Base-by-base conservation (phyloP, 495 filamentous ascomycete genomes). In the Mytilinidion resinicola region DNA sequence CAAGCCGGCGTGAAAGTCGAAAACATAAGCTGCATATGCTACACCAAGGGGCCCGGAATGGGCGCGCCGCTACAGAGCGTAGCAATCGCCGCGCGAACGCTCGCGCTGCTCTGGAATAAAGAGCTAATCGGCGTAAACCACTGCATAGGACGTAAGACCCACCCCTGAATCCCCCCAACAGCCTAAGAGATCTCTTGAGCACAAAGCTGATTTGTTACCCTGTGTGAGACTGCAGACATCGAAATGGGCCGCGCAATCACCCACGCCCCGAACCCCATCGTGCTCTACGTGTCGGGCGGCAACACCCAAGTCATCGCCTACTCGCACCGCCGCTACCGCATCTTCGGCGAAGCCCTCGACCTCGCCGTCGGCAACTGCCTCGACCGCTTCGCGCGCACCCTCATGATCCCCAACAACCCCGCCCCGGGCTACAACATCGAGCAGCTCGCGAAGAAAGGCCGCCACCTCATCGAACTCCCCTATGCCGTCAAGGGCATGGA, bases 401-500 rank as follows among this genome's bases (percentile, higher is more conserved):
- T 98, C 25, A 77, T 80, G 57, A 97, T 98, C 67, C 84, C 86
- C 64, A 98, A 98, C 67, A 95, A 98, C 72, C 93, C 93, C 0
- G 91, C 91, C 8, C 93, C 93, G 0, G 93, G 93, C 39, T 96
- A 96, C 69, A 98, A 98, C 70, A 96, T 98, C 67, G 93, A 98
- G 77, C 88, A 96, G 75, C 78, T 96, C 30, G 93, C 93, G 11
- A 96, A 96, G 73, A 75, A 82, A 58, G 88, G 72, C 8, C 79
- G 78, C 48, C 73, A 82, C 50, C 73, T 97, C 36, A 74, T 97
- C 7, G 93, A 97, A 58, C 77, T 98, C 33, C 95, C 93, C 3
- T 98, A 98, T 67, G 83, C 90, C 14, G 93, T 98, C 35, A 98
- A 98, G 68, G 93, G 93, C 39, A 98, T 98, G 93, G 93, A 98